phyloP scores from a whole-genome alignment of 2,329 filamentous ascomycete genomes.

The Amesomyces nigricolor region DNA sequence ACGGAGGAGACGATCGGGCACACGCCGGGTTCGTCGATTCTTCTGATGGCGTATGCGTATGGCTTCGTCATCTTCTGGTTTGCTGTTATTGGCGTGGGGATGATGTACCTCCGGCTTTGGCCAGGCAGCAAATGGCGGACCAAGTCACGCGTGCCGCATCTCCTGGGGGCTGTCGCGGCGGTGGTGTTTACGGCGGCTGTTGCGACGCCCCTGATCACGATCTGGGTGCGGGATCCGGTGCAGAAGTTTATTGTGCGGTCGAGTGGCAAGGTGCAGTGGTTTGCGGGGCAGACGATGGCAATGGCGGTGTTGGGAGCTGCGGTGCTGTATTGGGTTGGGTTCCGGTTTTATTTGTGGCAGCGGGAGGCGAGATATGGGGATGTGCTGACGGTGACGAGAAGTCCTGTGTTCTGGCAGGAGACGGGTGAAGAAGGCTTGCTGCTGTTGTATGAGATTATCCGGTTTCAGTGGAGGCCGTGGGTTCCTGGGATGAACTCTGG shows the following conservation, averaged over 20 bases:
- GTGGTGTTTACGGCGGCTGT: constrained; percentile 11
- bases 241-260: constrained; percentile 9
- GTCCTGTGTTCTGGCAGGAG: constrained; percentile 16
- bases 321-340: constrained; percentile 15
- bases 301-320: constrained; percentile 8
- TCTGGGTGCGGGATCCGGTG: constrained; percentile 17
- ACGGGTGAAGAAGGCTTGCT: constrained; percentile 1
- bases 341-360: constrained; percentile 16
- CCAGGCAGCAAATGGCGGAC: constrained; percentile 14
- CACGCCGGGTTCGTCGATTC: constrained; percentile 13
- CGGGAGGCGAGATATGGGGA: constrained; percentile 8
- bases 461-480: constrained; percentile 16
- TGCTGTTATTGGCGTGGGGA: constrained; percentile 12
- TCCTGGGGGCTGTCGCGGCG: constrained; percentile 12
- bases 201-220: constrained; percentile 11
- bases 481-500: neutral
- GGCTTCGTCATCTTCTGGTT: constrained; percentile 21
- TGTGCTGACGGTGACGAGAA: constrained; percentile 10
- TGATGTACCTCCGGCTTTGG: constrained; percentile 16
- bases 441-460: constrained; percentile 20
- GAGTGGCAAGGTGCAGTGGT: constrained; percentile 13
- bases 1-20: neutral
- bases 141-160: constrained; percentile 18
- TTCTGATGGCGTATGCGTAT: constrained; percentile 13
- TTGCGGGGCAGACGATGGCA: constrained; percentile 11